Percentiles rank a stretch among this genome's conserved stretches.
Conservation (phyloP, 345 rosid genomes). For the Pseudoturritis turrita region DNA sequence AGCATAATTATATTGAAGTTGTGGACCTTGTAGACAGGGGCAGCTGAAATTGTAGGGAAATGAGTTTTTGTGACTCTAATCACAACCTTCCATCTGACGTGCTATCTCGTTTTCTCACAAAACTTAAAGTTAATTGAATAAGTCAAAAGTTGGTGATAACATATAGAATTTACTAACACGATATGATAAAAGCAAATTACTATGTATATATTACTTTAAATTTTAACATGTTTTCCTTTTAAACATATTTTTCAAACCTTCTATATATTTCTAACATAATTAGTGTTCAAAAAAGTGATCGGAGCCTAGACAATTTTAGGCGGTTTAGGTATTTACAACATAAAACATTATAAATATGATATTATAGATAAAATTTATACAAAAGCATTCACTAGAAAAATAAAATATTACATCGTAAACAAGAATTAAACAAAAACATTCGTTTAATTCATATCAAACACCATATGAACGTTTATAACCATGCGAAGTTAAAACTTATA, state of each 20-base stretch:
- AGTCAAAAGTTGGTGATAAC: constrained; percentile 13
- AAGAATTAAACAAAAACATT: no score
- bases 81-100: background rate
- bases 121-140: constrained; percentile 5
- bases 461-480: no score
- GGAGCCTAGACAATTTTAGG: no score
- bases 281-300: no score
- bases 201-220: background rate
- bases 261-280: background rate
- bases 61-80: background rate
- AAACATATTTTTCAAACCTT: background rate
- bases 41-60: background rate
- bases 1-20: background rate
- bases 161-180: background rate
- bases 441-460: no score
- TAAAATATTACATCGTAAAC: no score
- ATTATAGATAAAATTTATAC: no score
- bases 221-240: background rate
- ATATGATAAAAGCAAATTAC: background rate
- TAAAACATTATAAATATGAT: no score
- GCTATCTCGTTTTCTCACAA: background rate
- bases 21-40: background rate
- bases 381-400: no score
- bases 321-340: no score
- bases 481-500: no score